Conservation (phyloP, 192 early-diverging fungal genomes). For the Entomortierella lignicola region DNA sequence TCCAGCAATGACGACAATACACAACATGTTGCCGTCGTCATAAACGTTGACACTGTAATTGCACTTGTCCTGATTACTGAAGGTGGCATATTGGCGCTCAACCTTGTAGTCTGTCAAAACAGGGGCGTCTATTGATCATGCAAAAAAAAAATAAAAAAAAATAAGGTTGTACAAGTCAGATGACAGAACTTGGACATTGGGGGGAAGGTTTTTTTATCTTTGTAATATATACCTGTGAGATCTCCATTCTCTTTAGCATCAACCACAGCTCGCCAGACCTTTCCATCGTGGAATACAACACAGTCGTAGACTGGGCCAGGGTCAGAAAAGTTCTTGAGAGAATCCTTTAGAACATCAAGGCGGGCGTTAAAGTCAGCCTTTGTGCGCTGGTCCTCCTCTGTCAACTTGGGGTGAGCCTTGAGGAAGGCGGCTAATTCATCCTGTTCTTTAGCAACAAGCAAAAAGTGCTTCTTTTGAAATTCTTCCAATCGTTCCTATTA, state of each 20-base stretch:
- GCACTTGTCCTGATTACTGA: conserved; percentile 82
- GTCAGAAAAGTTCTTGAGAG: conserved; percentile 75
- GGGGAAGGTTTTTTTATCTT: conserved; percentile 12
- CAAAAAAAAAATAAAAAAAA: background rate
- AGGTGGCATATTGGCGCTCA: conserved; percentile 77
- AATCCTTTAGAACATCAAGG: conserved; percentile 71
- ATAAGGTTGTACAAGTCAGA: conserved; percentile 4
- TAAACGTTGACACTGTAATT: conserved; percentile 96
- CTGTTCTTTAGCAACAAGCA: conserved; percentile 57
- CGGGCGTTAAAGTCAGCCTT: conserved; percentile 74
- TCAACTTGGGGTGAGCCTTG: conserved; percentile 50
- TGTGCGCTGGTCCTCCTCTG: conserved; percentile 54
- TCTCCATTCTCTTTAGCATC: conserved; percentile 85
- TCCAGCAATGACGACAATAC: conserved; percentile 87
- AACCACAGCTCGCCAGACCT: conserved; percentile 86
- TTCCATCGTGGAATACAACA: conserved; percentile 90
- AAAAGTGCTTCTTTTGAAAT: conserved; percentile 60
- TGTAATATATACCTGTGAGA: conserved; percentile 69
- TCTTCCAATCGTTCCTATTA: conserved; percentile 59
- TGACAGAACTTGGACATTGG: background rate
- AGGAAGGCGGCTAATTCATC: conserved; percentile 62
- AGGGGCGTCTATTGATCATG: conserved; percentile 50
- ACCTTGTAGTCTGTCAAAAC: conserved; percentile 79
- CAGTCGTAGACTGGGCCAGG: conserved; percentile 83
- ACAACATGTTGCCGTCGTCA: conserved; percentile 78